phyloP scores from a whole-genome alignment of 2,329 filamentous ascomycete species.

The Arthrobotrys pseudoclavata region DNA sequence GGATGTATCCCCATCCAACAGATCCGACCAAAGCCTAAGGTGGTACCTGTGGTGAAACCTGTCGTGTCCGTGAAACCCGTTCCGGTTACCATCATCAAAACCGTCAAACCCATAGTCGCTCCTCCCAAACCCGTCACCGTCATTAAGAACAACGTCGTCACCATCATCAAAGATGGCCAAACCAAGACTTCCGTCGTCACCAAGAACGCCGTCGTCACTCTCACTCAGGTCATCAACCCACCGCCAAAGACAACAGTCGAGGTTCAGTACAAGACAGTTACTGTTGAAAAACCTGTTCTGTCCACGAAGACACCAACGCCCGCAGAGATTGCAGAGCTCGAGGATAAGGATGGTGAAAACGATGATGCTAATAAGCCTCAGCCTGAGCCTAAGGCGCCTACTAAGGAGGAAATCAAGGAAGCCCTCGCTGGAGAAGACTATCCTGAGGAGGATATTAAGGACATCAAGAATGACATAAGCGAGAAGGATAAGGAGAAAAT shows the following conservation, averaged over 20 bases:
- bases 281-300: background rate
- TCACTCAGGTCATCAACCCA: background rate
- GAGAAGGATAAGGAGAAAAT: background rate
- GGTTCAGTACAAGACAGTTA: background rate
- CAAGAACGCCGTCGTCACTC: background rate
- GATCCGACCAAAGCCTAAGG: background rate
- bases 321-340: background rate
- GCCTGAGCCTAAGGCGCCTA: background rate
- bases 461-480: background rate
- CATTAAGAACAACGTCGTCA: background rate
- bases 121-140: background rate
- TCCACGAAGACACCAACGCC: background rate
- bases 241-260: background rate
- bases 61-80: background rate
- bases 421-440: constrained; percentile 2
- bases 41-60: background rate
- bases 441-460: background rate
- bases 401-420: constrained; percentile 4
- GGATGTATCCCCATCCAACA: constrained; percentile 4
- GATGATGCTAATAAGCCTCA: constrained; percentile 8
- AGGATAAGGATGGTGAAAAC: background rate
- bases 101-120: background rate
- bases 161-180: background rate
- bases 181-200: background rate
- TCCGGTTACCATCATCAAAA: background rate